Evolutionary conservation across 768 basidiomycete species (phyloP), one percentile per base, ranked within the genome.

Genomic region (Lactifluus volemus): DNA sequence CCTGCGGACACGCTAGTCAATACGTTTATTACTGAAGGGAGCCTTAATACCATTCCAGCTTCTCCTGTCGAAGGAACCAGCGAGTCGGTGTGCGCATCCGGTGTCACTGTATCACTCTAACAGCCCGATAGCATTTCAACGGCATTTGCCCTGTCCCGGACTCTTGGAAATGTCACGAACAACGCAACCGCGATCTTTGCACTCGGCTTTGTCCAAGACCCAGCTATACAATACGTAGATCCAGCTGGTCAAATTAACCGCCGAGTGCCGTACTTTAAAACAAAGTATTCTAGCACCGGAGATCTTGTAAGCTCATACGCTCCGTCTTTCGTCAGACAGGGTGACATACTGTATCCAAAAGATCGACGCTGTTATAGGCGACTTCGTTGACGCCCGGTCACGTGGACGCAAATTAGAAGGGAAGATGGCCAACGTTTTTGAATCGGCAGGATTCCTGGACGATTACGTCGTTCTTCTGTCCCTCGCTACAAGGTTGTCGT

Each of bases 191-290:
- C 60, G 5, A 29, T 62, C 38, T 55, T 64, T 5, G 55, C 50
- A 10, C 25, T 62, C n/a, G 63, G 63, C 44, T 49, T 54, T 48
- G 32, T 63, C 36, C 63, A 61, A 47, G 60, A 55, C 21, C 50
- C 55, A 19, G 55, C 49, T 4, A 36, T 58, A 6, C 63, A 57
- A 49, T 64, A 36, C 39, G 14, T 57, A 29, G 38, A 54, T 30
- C 51, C 55, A 25, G 36, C 34, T 12, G 63, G 63, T 42, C n/a
- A 10, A 41, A 3, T 51, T 34, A 60, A 62, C 19, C 8, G 1
- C 14, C 55, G 60, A 11, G 39, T 45, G 15, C 60, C 55, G 1
- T 64, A 62, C 51, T 63, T 42, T 25, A 41, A n/a, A 32, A 38
- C 58, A 12, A 9, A 29, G 17, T 63, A 60, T 29, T 19, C 32